Evolutionary conservation across 768 basidiomycete species (phyloP), one percentile per base, ranked within the genome.

Genomic region (Tylopilus intermedius): DNA sequence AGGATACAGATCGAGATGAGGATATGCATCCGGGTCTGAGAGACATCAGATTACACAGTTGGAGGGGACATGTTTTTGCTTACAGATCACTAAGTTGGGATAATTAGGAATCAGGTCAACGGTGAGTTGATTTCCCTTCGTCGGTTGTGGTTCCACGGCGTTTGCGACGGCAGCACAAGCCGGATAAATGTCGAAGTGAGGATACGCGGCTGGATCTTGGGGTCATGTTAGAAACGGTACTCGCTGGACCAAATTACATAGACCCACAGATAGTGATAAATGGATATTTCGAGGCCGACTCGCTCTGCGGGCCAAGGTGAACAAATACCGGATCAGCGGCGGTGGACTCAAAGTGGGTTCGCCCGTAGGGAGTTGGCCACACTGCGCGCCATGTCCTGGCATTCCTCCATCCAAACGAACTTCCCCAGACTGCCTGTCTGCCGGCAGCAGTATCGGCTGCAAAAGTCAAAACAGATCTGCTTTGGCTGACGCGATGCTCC

Each of bases 371-470:
- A 24, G 41, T 59, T 33, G 63, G 60, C 60, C 62, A 60, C 30
- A 58, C 53, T 21, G 54, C 49, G 8, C 51, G 46, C 63, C 61
- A 65, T 22, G 64, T 53, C 29, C 14, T 27, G 18, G 44, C 55
- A 27, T 5, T 51, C 32, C 52, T 46, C 61, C 58, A 62, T 46
- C 61, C 61, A 5, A 62, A 63, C 22, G 63, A 61, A 46, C 15
- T 47, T 40, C 53, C 55, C 76, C 22, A 55, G 9, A 80, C 78
- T 4, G 73, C 71, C 79, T 81, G 37, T 60, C 68, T 61, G 77
- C 75, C 30, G 79, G 76, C 27, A 8, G 29, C 27, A 29, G 22
- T 30, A 76, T 64, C 69, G 79, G 74, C 43, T 85, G 74, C 53
- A 67, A 15, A 64, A 38, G 18, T 27, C 6, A 46, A 48, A 30